Percentiles rank a stretch among this genome's conserved stretches.
phyloP scores from a whole-genome alignment of 768 basidiomycete species.

The Hypsizygus marmoreus region DNA sequence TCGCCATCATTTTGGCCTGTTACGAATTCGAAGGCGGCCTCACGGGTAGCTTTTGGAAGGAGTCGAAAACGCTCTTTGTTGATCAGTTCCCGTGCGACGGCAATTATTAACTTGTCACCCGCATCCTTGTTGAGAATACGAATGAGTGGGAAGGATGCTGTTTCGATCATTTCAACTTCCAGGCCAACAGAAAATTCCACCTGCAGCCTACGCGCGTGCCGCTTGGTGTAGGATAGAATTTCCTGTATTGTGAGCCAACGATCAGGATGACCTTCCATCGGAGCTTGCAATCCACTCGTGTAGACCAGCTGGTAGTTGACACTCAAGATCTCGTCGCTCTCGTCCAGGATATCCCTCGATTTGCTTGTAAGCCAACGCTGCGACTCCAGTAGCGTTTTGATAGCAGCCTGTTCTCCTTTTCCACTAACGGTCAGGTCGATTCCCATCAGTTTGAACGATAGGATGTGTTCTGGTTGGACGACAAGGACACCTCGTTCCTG shows the following conservation, averaged over 20 bases:
- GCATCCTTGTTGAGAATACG: slow-evolving; percentile 20
- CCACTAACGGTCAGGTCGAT: slow-evolving; percentile 32
- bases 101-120: slow-evolving; percentile 13
- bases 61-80: slow-evolving; percentile 18
- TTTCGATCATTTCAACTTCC: slow-evolving; percentile 3
- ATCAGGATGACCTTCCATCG: slow-evolving; percentile 41
- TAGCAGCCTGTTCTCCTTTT: slow-evolving; percentile 5
- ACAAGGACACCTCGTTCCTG: slow-evolving; percentile 44
- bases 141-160: slow-evolving; percentile 11
- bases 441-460: slow-evolving; percentile 51
- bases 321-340: slow-evolving; percentile 50
- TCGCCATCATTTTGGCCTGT: slow-evolving; percentile 9
- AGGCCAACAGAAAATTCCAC: slow-evolving; percentile 20
- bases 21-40: slow-evolving; percentile 24
- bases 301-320: slow-evolving; percentile 52
- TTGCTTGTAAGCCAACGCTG: slow-evolving; percentile 27
- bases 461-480: slow-evolving; percentile 53
- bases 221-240: slow-evolving; percentile 31
- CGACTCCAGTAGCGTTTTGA: slow-evolving; percentile 22
- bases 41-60: slow-evolving; percentile 16
- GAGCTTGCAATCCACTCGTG: slow-evolving; percentile 37
- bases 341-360: slow-evolving; percentile 44
- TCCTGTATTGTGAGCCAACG: slow-evolving; percentile 45
- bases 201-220: slow-evolving; percentile 17
- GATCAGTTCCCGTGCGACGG: slow-evolving; percentile 21